Evolutionary conservation across 73 alveolate genomes (phyloP).

Genomic region (Paramecium tetraurelia): DNA sequence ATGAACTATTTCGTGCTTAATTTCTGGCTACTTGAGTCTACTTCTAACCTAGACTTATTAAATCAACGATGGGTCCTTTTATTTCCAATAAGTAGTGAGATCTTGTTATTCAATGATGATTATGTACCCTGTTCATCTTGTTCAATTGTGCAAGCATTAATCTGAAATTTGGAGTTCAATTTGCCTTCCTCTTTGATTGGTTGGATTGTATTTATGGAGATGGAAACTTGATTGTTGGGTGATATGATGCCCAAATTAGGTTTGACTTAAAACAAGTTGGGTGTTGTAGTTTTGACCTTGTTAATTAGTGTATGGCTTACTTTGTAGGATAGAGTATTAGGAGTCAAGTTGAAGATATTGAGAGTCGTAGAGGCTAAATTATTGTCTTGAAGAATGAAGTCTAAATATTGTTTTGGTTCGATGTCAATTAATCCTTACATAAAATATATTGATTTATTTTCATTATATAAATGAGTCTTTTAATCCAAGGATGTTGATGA

Average conservation of each 20-base stretch:
- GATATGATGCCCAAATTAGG: background rate
- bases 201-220: background rate
- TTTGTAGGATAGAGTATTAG: background rate
- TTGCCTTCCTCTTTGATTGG: background rate
- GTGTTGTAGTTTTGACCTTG: background rate
- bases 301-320: background rate
- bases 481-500: background rate
- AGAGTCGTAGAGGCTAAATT: background rate
- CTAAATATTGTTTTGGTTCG: background rate
- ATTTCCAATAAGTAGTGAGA: background rate
- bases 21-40: background rate
- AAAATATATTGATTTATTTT: background rate
- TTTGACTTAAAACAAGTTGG: background rate
- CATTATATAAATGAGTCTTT: background rate
- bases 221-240: background rate
- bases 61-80: background rate
- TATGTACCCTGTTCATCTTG: background rate
- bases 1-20: background rate
- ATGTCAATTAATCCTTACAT: slow-evolving; percentile 17
- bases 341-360: background rate
- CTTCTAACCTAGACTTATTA: background rate
- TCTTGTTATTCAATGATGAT: background rate
- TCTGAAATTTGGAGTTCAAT: background rate
- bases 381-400: background rate
- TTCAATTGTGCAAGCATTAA: background rate